Evolutionary conservation across 768 basidiomycete genomes (phyloP).

Genomic region (Dentipellis fragilis): DNA sequence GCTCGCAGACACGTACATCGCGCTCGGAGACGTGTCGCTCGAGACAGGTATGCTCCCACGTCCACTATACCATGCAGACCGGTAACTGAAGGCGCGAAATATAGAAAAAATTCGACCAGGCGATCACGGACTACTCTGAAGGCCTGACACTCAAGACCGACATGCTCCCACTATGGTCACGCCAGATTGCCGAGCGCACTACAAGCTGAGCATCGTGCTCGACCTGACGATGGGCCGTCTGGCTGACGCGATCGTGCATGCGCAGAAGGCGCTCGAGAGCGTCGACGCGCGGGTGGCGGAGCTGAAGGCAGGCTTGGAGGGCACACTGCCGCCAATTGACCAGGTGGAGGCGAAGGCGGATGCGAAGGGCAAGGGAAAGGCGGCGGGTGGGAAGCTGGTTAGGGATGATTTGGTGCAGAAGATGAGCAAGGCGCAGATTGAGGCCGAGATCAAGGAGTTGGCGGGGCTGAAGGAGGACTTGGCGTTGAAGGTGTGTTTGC

Average conservation of each 20-base stretch:
- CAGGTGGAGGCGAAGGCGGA: constrained; percentile 24
- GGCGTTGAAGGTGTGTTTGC: constrained; percentile 52
- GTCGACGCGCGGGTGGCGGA: constrained; percentile 61
- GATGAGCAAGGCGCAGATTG: constrained; percentile 68
- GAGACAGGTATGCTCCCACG: constrained; percentile 70
- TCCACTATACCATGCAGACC: neutral
- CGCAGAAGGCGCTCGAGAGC: constrained; percentile 69
- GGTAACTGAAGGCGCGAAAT: neutral
- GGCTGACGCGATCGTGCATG: constrained; percentile 72
- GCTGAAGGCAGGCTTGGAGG: constrained; percentile 36
- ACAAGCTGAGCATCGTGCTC: constrained; percentile 87
- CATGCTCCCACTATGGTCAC: constrained; percentile 77
- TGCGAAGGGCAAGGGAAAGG: constrained; percentile 53
- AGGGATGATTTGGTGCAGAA: constrained; percentile 46
- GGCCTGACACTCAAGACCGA: constrained; percentile 64
- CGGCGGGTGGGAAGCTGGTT: constrained; percentile 22
- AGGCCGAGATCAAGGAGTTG: constrained; percentile 73
- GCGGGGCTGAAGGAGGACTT: constrained; percentile 70
- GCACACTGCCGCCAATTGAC: constrained; percentile 22
- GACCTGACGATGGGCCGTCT: constrained; percentile 84
- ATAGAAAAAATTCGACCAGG: constrained; percentile 93
- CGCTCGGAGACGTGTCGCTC: constrained; percentile 91
- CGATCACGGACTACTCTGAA: constrained; percentile 76
- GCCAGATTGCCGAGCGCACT: constrained; percentile 93
- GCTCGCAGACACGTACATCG: constrained; percentile 84